phyloP scores from a whole-genome alignment of 179 eudicot genomes.

The Spergularia azorica region DNA sequence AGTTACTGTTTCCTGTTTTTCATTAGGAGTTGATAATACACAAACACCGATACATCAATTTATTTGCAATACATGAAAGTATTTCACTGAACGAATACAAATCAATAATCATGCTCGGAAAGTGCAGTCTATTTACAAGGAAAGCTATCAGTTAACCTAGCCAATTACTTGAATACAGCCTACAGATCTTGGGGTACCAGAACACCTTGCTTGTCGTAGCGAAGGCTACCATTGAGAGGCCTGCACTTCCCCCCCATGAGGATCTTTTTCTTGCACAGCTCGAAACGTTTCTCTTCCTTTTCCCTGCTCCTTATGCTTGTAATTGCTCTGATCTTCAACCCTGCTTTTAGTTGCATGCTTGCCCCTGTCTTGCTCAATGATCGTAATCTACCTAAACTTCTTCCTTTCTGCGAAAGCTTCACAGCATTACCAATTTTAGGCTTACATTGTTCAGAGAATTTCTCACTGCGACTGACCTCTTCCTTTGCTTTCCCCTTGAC shows the following conservation, averaged over 20 bases:
- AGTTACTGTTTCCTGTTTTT: no score
- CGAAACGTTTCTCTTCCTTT: constrained; percentile 29
- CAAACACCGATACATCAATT: background rate
- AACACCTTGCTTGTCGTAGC: constrained; percentile 49
- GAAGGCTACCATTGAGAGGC: constrained; percentile 49
- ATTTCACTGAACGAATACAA: background rate
- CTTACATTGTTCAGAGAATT: background rate
- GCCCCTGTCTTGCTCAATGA: constrained; percentile 1
- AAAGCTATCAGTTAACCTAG: background rate
- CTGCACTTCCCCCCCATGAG: constrained; percentile 64
- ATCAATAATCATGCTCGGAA: background rate
- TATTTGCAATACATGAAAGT: background rate
- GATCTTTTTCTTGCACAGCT: constrained; percentile 70
- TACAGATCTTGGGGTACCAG: constrained; percentile 36
- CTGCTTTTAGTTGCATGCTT: constrained; percentile 15
- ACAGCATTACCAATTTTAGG: background rate
- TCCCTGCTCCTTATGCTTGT: constrained; percentile 26
- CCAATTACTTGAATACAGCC: background rate
- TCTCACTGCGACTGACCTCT: background rate
- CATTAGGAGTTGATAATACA: background rate
- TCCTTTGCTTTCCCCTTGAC: constrained; percentile 11
- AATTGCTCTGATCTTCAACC: constrained; percentile 31
- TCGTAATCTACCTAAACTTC: constrained; percentile 8
- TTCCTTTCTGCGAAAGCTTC: constrained; percentile 14
- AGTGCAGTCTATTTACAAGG: background rate